phyloP scores from a whole-genome alignment of 2,329 filamentous ascomycete genomes.

The Phyllosticta citribraziliensis region DNA sequence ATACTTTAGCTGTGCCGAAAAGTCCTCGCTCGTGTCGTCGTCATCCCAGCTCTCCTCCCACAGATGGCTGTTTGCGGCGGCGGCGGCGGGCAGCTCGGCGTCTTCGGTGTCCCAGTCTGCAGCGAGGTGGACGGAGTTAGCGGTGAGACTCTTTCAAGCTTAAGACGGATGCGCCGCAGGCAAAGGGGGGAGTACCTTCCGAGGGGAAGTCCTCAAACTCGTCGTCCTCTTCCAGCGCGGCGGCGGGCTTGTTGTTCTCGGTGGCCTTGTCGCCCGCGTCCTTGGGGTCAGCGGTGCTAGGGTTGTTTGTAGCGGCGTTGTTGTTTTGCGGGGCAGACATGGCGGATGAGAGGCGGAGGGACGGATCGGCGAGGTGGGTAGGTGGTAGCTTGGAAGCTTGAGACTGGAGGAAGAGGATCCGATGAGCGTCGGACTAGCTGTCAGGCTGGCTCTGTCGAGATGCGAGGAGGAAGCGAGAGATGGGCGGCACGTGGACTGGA shows the following conservation, averaged over 20 bases:
- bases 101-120: conserved; percentile 85
- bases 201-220: conserved; percentile 99
- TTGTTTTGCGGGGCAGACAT: conserved; percentile 41
- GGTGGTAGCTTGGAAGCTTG: background rate
- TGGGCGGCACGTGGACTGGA: background rate
- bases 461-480: background rate
- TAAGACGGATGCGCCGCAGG: background rate
- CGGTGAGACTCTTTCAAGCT: conserved; percentile 10
- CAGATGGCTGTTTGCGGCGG: conserved; percentile 56
- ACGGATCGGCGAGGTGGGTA: background rate
- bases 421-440: background rate
- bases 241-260: conserved; percentile 51
- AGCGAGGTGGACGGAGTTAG: background rate
- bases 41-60: conserved; percentile 99
- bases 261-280: conserved; percentile 39
- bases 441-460: background rate
- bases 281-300: conserved; percentile 23
- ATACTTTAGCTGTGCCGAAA: conserved; percentile 87
- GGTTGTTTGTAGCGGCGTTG: conserved; percentile 29
- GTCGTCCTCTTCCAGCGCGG: conserved; percentile 87
- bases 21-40: conserved; percentile 93
- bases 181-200: conserved; percentile 55
- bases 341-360: conserved; percentile 2
- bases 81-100: conserved; percentile 65
- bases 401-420: background rate